Conservation (phyloP, 2,329 filamentous ascomycete species). For the Botrytis aclada region DNA sequence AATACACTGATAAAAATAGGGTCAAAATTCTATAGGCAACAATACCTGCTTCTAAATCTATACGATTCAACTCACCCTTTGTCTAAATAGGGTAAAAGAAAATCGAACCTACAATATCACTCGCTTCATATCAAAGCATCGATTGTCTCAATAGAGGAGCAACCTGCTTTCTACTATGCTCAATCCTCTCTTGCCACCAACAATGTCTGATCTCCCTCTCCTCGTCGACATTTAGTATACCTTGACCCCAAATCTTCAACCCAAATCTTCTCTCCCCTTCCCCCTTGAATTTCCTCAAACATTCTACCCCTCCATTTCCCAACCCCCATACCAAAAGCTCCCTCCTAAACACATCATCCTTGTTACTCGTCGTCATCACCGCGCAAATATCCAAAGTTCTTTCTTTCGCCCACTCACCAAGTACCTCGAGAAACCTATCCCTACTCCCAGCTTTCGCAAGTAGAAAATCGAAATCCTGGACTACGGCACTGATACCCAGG, state of each 20-base stretch:
- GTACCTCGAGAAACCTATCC: constrained; percentile 45
- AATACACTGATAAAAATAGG: no score
- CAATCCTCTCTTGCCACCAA: constrained; percentile 64
- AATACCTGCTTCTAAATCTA: neutral
- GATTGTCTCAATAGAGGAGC: constrained; percentile 62
- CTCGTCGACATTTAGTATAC: constrained; percentile 37
- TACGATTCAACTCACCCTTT: neutral
- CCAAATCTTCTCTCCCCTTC: constrained; percentile 48
- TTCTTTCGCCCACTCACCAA: constrained; percentile 55
- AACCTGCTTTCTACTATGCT: constrained; percentile 65
- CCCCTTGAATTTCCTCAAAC: constrained; percentile 54
- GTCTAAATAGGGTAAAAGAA: neutral
- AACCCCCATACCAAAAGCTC: constrained; percentile 67
- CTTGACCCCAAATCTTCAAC: constrained; percentile 53
- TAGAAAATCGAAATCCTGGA: constrained; percentile 61
- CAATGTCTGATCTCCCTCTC: constrained; percentile 51
- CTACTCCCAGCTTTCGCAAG: constrained; percentile 49
- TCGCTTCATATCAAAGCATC: neutral
- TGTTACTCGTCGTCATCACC: constrained; percentile 66
- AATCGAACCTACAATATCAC: neutral
- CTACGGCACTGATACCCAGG: constrained; percentile 66
- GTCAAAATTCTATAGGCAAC: neutral
- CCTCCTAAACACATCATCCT: constrained; percentile 55
- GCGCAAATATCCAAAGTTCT: constrained; percentile 58
- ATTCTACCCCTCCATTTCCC: constrained; percentile 47